A percentile compares a stretch with the other conserved stretches of the same genome.
These are phyloP conservation scores for Pichia insulana DNA, from an alignment of 805 yeast species.

Conservation along the genomic window DNA sequence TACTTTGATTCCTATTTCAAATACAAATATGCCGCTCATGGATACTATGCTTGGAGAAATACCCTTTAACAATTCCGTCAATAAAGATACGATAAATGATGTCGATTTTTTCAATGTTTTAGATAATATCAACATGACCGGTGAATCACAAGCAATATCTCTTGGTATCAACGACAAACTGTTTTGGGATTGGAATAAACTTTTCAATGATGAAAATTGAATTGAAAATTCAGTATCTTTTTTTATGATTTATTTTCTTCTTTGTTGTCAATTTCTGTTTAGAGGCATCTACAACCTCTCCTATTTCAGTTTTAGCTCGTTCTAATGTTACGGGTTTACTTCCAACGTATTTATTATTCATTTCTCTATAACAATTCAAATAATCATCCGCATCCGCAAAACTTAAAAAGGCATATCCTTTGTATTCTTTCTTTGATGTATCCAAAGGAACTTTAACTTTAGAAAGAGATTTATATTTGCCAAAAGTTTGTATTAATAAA, in stretches of 20 bases:
- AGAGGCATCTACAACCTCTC: constrained; percentile 5
- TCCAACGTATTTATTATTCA: constrained; percentile 73
- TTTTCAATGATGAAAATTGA: not conserved
- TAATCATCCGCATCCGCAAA: constrained; percentile 60
- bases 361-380: constrained; percentile 59
- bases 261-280: not conserved
- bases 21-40: too few relatives aligned
- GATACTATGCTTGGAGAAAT: too few relatives aligned
- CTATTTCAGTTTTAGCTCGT: constrained; percentile 44
- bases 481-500: constrained; percentile 45
- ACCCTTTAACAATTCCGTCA: too few relatives aligned
- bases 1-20: too few relatives aligned
- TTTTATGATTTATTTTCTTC: too few relatives aligned
- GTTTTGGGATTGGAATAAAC: constrained; percentile 8
- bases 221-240: not conserved
- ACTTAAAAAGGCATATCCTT: constrained; percentile 71
- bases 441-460: constrained; percentile 56
- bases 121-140: constrained; percentile 1
- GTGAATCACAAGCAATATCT: constrained; percentile 1
- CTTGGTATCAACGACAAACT: constrained; percentile 2
- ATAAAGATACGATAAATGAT: not conserved
- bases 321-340: constrained; percentile 63
- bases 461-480: constrained; percentile 41
- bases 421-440: constrained; percentile 33
- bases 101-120: constrained; percentile 6